Evolutionary conservation across 345 rosid genomes (phyloP), one percentile per base, ranked within the genome.

Genomic region (Pistacia vera): DNA sequence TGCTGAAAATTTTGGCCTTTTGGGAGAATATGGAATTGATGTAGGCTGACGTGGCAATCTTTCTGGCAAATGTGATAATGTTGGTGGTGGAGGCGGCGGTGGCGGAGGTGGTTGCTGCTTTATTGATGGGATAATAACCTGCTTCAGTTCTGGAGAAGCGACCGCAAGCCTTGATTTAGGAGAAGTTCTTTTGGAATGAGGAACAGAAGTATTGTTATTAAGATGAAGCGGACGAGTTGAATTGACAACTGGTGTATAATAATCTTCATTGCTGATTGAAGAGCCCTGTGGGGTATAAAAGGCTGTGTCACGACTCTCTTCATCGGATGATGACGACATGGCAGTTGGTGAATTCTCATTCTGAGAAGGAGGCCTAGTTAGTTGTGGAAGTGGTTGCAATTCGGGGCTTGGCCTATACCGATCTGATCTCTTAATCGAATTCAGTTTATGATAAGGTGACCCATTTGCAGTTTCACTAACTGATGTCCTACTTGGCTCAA

Each of bases 321-420:
- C 97, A 1, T 84, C 97, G 0, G 85, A 90, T 1, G 93, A 85
- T 7, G 98, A 87, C 74, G 98, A 87, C 74, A 78, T 63, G 2
- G 84, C 82, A 10, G 85, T 66, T 3, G 88, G 89, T 33, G 92
- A 88, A 79, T 83, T 83, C 6, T 75, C 85, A 13, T 83, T 68
- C 38, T 28, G 75, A 28, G 75, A 67, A 38, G 90, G 88, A 36
- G 90, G 88, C 75, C 82, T 85, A 22, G 89, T 70, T 78, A 93
- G 73, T 44, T 93, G 98, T 1, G 98, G 97, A 59, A 95, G 86
- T 33, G 99, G 99, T 79, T 91, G 98, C 82, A 95, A 86, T 54
- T 95, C 99, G 0, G 99, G 99, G 58, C 99, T 95, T 2, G 99
- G 99, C 35, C 99, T 74, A 68, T 95, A 95, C 22, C 97, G 88